These are phyloP conservation scores for Sporothrix protearum DNA, from an alignment of 2,329 filamentous ascomycete species.

Conservation along the genomic window DNA sequence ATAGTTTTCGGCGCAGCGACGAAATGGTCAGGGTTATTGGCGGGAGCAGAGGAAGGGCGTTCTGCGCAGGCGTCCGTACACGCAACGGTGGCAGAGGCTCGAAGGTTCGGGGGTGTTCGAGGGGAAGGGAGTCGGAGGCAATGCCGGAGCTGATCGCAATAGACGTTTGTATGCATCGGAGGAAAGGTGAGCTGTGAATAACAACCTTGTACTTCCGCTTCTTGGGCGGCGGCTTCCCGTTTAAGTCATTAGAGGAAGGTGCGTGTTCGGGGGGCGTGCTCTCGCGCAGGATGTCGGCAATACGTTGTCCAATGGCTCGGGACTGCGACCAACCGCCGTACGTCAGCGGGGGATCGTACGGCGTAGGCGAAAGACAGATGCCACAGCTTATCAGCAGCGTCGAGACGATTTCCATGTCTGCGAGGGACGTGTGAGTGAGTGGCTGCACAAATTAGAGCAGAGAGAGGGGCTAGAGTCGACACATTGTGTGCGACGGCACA, in stretches of 20 bases:
- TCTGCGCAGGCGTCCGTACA: neutral
- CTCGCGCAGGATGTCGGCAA: slow-evolving; percentile 66
- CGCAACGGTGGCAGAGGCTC: slow-evolving; percentile 14
- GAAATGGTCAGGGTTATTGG: no score
- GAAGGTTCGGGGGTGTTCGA: slow-evolving; percentile 22
- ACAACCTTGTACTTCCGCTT: slow-evolving; percentile 70
- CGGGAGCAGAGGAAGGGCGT: neutral
- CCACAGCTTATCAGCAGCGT: slow-evolving; percentile 93
- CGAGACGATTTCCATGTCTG: slow-evolving; percentile 88
- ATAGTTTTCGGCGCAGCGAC: neutral
- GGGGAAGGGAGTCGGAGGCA: slow-evolving; percentile 53
- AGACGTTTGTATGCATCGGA: slow-evolving; percentile 89
- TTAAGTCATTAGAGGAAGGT: neutral
- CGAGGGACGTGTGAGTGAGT: neutral
- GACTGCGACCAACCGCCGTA: slow-evolving; percentile 93
- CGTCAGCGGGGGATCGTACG: slow-evolving; percentile 92
- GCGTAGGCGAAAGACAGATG: slow-evolving; percentile 88
- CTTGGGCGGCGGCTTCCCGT: slow-evolving; percentile 36
- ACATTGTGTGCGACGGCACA: neutral
- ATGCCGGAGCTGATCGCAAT: slow-evolving; percentile 84
- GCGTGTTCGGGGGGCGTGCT: slow-evolving; percentile 42
- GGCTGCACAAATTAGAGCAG: neutral
- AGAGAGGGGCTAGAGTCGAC: neutral
- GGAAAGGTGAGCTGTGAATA: slow-evolving; percentile 89
- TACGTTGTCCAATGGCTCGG: slow-evolving; percentile 74